Evolutionary conservation across 2,329 filamentous ascomycete species (phyloP), one percentile per base, ranked within the genome.

Genomic region (Epichloe glyceriae): DNA sequence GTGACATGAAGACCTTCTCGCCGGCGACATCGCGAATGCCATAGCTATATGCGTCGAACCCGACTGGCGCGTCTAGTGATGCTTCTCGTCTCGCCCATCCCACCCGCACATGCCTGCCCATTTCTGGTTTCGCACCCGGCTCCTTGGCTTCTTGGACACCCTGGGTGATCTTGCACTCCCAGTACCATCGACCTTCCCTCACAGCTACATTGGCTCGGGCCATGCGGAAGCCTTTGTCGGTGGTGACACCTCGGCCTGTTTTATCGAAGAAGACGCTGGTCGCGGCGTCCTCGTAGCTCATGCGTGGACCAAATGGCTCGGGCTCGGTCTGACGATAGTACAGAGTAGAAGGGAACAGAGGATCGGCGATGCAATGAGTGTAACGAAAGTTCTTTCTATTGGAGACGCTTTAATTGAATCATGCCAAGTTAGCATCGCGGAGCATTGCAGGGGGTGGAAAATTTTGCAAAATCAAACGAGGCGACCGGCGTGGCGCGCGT

Each of bases 261-360:
- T 80, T 79, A 61, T 89, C 85, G 62, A 96, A 88, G 62, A 85
- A 86, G 64, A 96, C 86, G 63, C 87, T 86, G 10, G 83, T 82
- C 35, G 91, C 87, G 35, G 86, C 85, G 67, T 98, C 93, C 64
- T 97, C 91, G 62, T 93, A 95, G 70, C 86, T 94, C 65, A 98
- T 83, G 51, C 89, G 84, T 4, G 93, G 79, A 34, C 83, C 81
- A 61, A 87, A 90, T 0, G 94, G 93, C 53, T 82, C 82, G 5
- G 87, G 80, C 62, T 97, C 93, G 42, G 88, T 93, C 58, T 88
- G 84, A 54, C 90, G 85, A 68, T 95, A 96, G 72, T 86, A 93
- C 60, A 94, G 80, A 56, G 83, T 89, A 55, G 89, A 88, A 6
- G 88, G 83, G 61, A 96, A 95, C 19, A 79, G 75, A 1, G 89